These are phyloP conservation scores for Talaromyces funiculosus DNA, from an alignment of 2,329 filamentous ascomycete genomes.

Conservation along the genomic window DNA sequence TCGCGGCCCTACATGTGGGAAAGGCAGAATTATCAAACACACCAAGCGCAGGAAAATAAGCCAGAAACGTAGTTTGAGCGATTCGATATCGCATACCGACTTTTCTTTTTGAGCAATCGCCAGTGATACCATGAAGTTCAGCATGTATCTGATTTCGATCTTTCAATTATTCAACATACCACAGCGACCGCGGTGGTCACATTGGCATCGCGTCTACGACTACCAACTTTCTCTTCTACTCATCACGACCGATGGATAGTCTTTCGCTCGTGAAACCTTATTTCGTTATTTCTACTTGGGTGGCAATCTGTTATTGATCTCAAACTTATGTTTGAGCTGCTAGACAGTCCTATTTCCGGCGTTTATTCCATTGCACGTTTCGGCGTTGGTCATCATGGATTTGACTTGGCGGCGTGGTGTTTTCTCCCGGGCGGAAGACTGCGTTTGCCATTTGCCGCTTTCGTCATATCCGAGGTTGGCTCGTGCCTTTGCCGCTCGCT, in stretches of 20 bases:
- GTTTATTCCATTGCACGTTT: conserved; percentile 13
- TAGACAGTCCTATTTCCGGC: conserved; percentile 11
- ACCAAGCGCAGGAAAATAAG: conserved; percentile 41
- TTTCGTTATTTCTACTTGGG: conserved; percentile 11
- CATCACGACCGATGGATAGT: background rate
- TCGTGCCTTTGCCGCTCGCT: background rate
- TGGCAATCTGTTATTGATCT: conserved; percentile 12
- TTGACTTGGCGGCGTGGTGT: conserved; percentile 6
- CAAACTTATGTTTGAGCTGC: background rate
- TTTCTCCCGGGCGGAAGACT: conserved; percentile 9
- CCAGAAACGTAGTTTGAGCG: conserved; percentile 33
- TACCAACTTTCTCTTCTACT: background rate
- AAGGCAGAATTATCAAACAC: conserved; percentile 2
- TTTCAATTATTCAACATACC: background rate
- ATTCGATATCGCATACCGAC: conserved; percentile 5
- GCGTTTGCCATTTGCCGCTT: conserved; percentile 9
- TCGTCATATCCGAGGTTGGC: conserved; percentile 2
- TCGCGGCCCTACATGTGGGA: background rate
- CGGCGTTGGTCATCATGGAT: conserved; percentile 12
- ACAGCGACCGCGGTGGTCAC: background rate
- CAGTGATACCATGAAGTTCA: conserved; percentile 1
- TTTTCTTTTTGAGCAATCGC: conserved; percentile 3
- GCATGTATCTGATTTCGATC: background rate
- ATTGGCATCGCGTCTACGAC: background rate
- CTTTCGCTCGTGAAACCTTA: background rate